These are phyloP conservation scores for Entophlyctis helioformis DNA, from an alignment of 192 early-diverging fungal species.

Conservation along the genomic window DNA sequence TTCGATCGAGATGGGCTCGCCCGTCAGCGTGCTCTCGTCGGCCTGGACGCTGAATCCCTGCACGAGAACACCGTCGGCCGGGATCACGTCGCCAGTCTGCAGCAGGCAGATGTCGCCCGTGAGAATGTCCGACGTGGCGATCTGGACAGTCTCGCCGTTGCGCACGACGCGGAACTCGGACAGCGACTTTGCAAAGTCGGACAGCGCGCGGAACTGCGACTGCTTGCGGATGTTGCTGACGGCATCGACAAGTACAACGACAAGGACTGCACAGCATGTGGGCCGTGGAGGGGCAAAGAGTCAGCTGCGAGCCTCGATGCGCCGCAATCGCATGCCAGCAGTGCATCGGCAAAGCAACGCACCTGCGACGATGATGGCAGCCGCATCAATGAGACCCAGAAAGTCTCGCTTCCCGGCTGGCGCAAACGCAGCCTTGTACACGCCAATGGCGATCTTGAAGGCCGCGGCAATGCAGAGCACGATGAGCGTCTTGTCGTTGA, in stretches of 20 bases:
- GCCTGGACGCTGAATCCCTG: constrained; percentile 65
- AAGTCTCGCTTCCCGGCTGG: constrained; percentile 58
- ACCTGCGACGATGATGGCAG: constrained; percentile 66
- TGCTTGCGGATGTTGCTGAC: constrained; percentile 59
- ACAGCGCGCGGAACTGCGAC: constrained; percentile 36
- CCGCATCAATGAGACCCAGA: constrained; percentile 48
- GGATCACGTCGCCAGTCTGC: constrained; percentile 86
- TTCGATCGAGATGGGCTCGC: constrained; percentile 76
- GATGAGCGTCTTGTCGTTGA: constrained; percentile 52
- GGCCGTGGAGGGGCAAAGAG: constrained; percentile 1
- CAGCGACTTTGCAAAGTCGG: constrained; percentile 26
- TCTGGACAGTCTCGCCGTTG: constrained; percentile 57
- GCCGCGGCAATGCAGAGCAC: constrained; percentile 76
- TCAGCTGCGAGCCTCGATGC: background rate
- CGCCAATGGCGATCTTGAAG: constrained; percentile 70
- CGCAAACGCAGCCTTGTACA: constrained; percentile 69
- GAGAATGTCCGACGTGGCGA: constrained; percentile 70
- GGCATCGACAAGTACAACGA: constrained; percentile 82
- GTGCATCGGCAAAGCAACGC: too few relatives aligned
- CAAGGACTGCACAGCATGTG: constrained; percentile 46
- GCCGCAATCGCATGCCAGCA: constrained; percentile 35
- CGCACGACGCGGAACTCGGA: constrained; percentile 41
- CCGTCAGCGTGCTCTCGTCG: constrained; percentile 87
- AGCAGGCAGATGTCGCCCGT: constrained; percentile 84
- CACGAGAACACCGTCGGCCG: constrained; percentile 84